phyloP scores from a whole-genome alignment of 495 filamentous ascomycete genomes.

The Hypoxylon lenormandii region DNA sequence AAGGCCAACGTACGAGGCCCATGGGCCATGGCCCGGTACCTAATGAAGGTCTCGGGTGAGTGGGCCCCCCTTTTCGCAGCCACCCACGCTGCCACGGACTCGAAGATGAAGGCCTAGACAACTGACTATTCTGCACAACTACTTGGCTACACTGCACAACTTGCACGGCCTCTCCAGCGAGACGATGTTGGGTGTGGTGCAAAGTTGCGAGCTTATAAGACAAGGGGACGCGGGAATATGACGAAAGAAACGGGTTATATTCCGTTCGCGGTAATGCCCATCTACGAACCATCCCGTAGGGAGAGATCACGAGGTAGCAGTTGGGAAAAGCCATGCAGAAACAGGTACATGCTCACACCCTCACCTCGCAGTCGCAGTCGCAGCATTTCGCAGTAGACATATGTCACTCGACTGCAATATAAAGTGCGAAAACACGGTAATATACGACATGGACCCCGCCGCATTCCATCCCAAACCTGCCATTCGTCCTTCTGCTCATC shows the following conservation, averaged over 20 bases:
- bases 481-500: constrained; percentile 35
- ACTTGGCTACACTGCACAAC: no score
- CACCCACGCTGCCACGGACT: constrained; percentile 1
- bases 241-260: constrained; percentile 35
- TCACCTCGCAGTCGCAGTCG: constrained; percentile 19
- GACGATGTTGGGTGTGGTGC: constrained; percentile 29
- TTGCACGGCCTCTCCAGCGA: constrained; percentile 25
- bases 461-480: constrained; percentile 39
- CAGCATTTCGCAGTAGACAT: constrained; percentile 14
- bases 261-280: constrained; percentile 37
- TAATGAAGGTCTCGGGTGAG: constrained; percentile 30
- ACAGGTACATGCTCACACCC: constrained; percentile 27
- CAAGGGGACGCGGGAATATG: constrained; percentile 37
- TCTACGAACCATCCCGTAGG: constrained; percentile 15
- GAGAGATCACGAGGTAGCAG: constrained; percentile 44
- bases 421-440: constrained; percentile 32
- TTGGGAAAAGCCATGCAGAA: constrained; percentile 40
- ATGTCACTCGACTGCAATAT: constrained; percentile 38
- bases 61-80: constrained; percentile 16
- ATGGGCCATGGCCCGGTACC: no score
- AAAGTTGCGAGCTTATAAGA: constrained; percentile 41
- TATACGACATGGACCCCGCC: constrained; percentile 39
- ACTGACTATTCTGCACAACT: constrained; percentile 9
- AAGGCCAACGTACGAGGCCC: constrained; percentile 26
- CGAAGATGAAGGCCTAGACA: constrained; percentile 33